Conservation (phyloP, 2,329 filamentous ascomycete species). For the Pleomassaria siparia region DNA sequence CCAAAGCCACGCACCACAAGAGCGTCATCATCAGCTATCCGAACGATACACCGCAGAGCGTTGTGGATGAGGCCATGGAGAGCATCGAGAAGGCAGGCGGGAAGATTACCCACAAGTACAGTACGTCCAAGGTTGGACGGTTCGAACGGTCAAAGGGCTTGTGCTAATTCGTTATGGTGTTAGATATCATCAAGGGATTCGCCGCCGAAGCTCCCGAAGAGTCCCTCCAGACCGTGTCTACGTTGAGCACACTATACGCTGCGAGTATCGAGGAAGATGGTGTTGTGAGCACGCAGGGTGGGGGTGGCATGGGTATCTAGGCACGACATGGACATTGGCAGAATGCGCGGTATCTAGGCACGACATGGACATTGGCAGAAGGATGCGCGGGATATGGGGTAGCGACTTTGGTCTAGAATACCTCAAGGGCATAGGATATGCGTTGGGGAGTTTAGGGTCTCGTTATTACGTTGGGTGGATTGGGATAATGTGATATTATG, state of each 20-base stretch:
- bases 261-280: slow-evolving; percentile 77
- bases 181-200: slow-evolving; percentile 65
- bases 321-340: neutral
- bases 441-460: too few relatives aligned
- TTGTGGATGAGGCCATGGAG: slow-evolving; percentile 72
- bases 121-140: neutral
- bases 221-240: slow-evolving; percentile 67
- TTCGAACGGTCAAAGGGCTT: neutral
- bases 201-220: slow-evolving; percentile 71
- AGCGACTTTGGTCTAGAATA: too few relatives aligned
- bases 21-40: slow-evolving; percentile 79
- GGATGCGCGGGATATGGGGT: too few relatives aligned
- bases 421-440: too few relatives aligned
- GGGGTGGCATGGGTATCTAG: neutral
- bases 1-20: slow-evolving; percentile 62
- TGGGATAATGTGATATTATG: too few relatives aligned
- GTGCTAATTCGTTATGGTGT: neutral
- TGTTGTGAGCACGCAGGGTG: slow-evolving; percentile 49
- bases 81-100: slow-evolving; percentile 69
- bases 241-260: slow-evolving; percentile 61
- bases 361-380: too few relatives aligned
- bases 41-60: slow-evolving; percentile 64
- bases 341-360: neutral
- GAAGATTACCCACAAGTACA: slow-evolving; percentile 77
- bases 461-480: too few relatives aligned